phyloP scores from a whole-genome alignment of 2,329 filamentous ascomycete genomes.

The Spiromastix sp. region DNA sequence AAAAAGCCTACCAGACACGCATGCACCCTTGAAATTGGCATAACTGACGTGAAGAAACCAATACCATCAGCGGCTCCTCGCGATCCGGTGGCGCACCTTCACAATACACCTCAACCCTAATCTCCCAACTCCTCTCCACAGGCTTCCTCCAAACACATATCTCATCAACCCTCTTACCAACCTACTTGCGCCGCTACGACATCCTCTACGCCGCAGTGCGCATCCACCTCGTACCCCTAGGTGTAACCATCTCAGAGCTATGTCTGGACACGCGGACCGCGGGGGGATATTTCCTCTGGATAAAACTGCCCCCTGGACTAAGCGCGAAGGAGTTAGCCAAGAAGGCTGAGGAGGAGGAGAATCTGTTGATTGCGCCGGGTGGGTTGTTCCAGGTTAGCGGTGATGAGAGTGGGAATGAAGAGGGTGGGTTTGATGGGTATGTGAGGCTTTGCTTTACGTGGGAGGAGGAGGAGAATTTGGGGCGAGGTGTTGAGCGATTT shows the following conservation, averaged over 20 bases:
- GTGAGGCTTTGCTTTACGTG: conserved; percentile 63
- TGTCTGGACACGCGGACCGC: conserved; percentile 36
- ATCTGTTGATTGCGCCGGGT: conserved; percentile 58
- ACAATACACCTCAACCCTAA: conserved; percentile 47
- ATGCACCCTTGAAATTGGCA: too few relatives aligned
- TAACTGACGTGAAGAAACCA: too few relatives aligned
- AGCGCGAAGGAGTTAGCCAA: conserved; percentile 46
- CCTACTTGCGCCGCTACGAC: conserved; percentile 44
- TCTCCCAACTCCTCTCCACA: conserved; percentile 44
- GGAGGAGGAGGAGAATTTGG: conserved; percentile 55
- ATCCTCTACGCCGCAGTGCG: conserved; percentile 50
- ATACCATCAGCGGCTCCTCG: conserved; percentile 48
- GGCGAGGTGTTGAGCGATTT: conserved; percentile 57
- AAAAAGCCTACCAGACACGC: too few relatives aligned
- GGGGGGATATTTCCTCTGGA: conserved; percentile 82
- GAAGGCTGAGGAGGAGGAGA: conserved; percentile 51
- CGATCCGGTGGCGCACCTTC: conserved; percentile 51
- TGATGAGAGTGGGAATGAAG: conserved; percentile 16
- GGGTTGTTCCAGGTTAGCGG: conserved; percentile 58
- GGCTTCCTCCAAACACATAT: conserved; percentile 46
- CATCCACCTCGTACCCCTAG: conserved; percentile 51
- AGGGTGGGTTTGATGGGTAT: conserved; percentile 44
- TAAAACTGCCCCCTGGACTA: conserved; percentile 49
- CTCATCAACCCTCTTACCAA: conserved; percentile 41
- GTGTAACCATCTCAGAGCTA: conserved; percentile 33